Evolutionary conservation across 2,329 filamentous ascomycete genomes (phyloP).

Genomic region (Pestalotiopsis sp.): DNA sequence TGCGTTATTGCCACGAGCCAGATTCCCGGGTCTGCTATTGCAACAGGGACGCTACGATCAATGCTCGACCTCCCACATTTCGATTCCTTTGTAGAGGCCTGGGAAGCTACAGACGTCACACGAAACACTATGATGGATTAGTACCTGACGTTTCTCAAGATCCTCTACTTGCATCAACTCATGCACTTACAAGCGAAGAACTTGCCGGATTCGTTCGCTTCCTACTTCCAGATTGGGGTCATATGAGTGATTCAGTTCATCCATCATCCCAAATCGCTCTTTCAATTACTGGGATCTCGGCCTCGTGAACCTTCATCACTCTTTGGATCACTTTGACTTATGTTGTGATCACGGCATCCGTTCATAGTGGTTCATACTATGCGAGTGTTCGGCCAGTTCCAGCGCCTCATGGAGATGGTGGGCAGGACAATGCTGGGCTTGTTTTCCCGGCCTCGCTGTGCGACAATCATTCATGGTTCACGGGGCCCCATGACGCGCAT

Average conservation of each 20-base stretch:
- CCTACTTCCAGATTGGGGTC: slow-evolving; percentile 12
- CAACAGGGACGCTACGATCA: too few species aligned
- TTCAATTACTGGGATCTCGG: not conserved
- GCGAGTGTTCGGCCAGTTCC: not conserved
- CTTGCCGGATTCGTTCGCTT: slow-evolving; percentile 16
- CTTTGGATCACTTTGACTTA: not conserved
- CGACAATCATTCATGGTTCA: not conserved
- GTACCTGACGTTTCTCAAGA: not conserved
- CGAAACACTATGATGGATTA: not conserved
- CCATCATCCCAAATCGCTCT: not conserved
- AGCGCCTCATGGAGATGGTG: not conserved
- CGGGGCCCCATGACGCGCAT: slow-evolving; percentile 3
- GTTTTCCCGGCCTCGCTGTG: not conserved
- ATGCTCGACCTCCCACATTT: not conserved
- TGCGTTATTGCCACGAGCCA: not conserved
- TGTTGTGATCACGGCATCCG: not conserved
- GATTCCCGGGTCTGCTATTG: not conserved
- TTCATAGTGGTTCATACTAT: not conserved
- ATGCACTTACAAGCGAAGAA: not conserved
- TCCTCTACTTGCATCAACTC: slow-evolving; percentile 5
- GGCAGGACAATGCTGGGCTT: not conserved
- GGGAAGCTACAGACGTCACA: not conserved
- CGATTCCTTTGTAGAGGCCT: not conserved
- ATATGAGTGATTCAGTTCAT: not conserved
- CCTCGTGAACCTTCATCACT: not conserved